A percentile compares a stretch with the other conserved stretches of the same genome.
These are phyloP conservation scores for Aegilops longissima DNA, from an alignment of 176 grass and related monocot species.

Conservation along the genomic window DNA sequence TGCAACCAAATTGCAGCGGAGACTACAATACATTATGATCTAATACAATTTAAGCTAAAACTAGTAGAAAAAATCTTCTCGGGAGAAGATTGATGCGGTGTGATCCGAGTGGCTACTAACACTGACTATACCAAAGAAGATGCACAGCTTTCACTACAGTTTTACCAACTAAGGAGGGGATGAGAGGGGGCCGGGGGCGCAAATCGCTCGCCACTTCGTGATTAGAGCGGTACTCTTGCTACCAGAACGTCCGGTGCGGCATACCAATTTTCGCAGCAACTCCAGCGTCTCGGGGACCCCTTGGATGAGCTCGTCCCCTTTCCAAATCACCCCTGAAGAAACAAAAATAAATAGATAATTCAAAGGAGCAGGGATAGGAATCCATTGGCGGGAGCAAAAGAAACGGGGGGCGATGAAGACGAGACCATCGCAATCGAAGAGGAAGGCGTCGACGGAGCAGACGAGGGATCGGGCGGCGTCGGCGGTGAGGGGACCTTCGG, in stretches of 20 bases:
- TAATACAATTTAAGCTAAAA: neutral
- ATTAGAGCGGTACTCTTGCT: neutral
- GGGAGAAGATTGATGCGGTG: neutral
- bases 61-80: neutral
- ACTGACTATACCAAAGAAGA: neutral
- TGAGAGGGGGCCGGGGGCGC: neutral
- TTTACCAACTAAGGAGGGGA: neutral
- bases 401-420: neutral
- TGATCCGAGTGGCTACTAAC: neutral
- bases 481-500: constrained; percentile 48
- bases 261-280: constrained; percentile 68
- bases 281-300: constrained; percentile 69
- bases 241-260: neutral
- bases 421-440: constrained; percentile 91
- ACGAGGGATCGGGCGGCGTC: constrained; percentile 61
- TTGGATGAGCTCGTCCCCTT: constrained; percentile 84
- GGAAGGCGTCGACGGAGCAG: constrained; percentile 75
- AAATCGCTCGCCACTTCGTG: neutral
- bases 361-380: constrained; percentile 14
- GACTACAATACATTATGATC: neutral
- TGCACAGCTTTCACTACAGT: neutral
- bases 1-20: neutral
- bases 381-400: neutral
- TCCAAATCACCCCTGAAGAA: constrained; percentile 84
- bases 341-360: neutral